Evolutionary conservation across 192 early-diverging fungal species (phyloP).

Genomic region (Glomus cerebriforme): DNA sequence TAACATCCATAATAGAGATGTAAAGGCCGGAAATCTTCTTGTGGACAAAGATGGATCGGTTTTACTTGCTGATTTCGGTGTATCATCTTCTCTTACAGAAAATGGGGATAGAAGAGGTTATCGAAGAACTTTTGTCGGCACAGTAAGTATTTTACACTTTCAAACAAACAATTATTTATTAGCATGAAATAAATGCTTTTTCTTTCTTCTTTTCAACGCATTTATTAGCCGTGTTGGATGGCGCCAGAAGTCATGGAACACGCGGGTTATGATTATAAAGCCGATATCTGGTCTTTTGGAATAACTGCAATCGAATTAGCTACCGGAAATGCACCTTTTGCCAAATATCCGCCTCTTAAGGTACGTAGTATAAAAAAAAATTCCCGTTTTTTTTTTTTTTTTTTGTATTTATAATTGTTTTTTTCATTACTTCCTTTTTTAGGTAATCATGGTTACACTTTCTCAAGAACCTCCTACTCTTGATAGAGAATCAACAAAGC

Average conservation of each 20-base stretch:
- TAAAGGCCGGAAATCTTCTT: conserved; percentile 71
- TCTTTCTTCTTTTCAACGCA: background rate
- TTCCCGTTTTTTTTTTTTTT: background rate
- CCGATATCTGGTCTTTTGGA: conserved; percentile 92
- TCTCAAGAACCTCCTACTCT: conserved; percentile 85
- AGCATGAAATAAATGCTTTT: background rate
- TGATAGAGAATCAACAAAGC: conserved; percentile 68
- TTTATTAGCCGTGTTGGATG: conserved; percentile 61
- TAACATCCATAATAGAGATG: conserved; percentile 47
- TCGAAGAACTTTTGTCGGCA: conserved; percentile 75
- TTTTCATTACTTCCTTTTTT: background rate
- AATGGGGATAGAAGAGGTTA: conserved; percentile 59
- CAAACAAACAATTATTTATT: background rate
- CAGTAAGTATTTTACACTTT: conserved; percentile 44
- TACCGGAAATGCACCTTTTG: conserved; percentile 86
- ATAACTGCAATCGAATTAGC: conserved; percentile 86
- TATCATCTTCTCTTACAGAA: conserved; percentile 67
- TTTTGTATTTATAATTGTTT: background rate
- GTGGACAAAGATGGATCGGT: conserved; percentile 69
- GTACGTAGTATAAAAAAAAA: conserved; percentile 33
- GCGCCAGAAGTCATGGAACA: conserved; percentile 92
- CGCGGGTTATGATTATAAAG: conserved; percentile 84
- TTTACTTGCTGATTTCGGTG: conserved; percentile 69
- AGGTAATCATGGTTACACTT: conserved; percentile 88
- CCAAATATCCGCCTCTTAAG: conserved; percentile 86